These are phyloP conservation scores for Aspergillus spinulosporus DNA, from an alignment of 2,329 filamentous ascomycete genomes.

Conservation along the genomic window DNA sequence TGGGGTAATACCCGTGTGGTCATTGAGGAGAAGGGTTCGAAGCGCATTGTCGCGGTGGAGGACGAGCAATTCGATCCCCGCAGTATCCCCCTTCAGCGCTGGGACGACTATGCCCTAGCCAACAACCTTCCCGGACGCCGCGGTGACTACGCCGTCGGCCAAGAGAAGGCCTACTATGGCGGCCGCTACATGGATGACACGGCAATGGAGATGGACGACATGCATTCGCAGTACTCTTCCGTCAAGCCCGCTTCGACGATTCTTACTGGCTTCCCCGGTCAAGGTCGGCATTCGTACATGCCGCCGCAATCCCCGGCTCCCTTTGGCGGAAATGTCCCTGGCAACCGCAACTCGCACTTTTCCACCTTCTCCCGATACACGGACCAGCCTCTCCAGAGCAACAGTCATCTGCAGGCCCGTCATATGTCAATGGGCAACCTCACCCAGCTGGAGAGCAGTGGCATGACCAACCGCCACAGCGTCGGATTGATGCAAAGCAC, in stretches of 20 bases:
- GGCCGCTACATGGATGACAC: conserved; percentile 68
- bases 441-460: conserved; percentile 47
- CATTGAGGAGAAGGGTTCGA: conserved; percentile 87
- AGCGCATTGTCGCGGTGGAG: conserved; percentile 81
- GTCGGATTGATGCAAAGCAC: conserved; percentile 46
- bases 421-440: conserved; percentile 62
- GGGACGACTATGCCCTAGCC: conserved; percentile 88
- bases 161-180: conserved; percentile 58
- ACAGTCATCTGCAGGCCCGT: conserved; percentile 41
- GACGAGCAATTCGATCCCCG: conserved; percentile 88
- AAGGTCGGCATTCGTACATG: conserved; percentile 65
- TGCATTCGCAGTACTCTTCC: conserved; percentile 93
- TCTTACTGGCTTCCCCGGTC: conserved; percentile 75
- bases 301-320: conserved; percentile 79
- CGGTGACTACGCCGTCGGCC: conserved; percentile 65
- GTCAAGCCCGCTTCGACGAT: conserved; percentile 84
- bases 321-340: conserved; percentile 56
- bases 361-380: conserved; percentile 65
- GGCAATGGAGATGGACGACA: conserved; percentile 95
- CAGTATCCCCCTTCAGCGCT: conserved; percentile 89
- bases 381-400: conserved; percentile 54
- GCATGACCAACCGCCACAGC: conserved; percentile 41
- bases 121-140: conserved; percentile 92
- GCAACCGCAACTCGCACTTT: conserved; percentile 68
- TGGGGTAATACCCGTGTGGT: conserved; percentile 99